Base-by-base conservation (phyloP, 2,329 filamentous ascomycete genomes). In the Thelonectria olida region DNA sequence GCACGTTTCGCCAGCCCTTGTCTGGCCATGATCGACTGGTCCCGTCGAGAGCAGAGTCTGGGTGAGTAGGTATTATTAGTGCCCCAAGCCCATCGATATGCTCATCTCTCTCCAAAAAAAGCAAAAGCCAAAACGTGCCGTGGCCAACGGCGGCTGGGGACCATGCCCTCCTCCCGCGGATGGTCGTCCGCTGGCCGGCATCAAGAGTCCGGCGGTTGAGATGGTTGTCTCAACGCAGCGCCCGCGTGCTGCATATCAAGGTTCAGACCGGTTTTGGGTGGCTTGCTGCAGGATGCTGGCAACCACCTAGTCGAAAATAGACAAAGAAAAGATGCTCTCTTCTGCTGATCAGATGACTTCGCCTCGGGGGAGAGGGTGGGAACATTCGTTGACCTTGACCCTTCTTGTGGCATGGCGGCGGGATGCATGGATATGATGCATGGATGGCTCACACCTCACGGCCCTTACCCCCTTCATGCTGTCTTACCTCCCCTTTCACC, bases 1-100 rank as follows among this genome's bases (percentile, higher is more conserved):
- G 63, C 64, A 52, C 63, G 64, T 69, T 68, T 71, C 62, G 69
- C 62, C 49, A 66, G 59, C 25, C 58, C 61, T 51, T 62, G 57
- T 53, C 45, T 44, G 54, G 66, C 36, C 31, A 66, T 61, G 69
- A 70, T 69, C 66, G 52, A 53, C 62, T 58, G 59, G 55, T 17
- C 34, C 45, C n/a, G 23, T 49, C 42, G 41, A 47, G 23, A 50
- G 27, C n/a, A n/a, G n/a, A n/a, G n/a, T n/a, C n/a, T n/a, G n/a
- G n/a, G n/a, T n/a, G n/a, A n/a, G n/a, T n/a, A 10, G 8, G 36
- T 15, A 27, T 12, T 15, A 25, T 27, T 54, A 39, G 25, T 54
- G 36, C 25, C 27, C 31, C 41, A 19, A 15, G 31, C 15, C 42
- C 52, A 5, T 28, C 19, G 12, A 53, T 31, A n/a, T 38, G 23